Percentiles rank a stretch among this genome's conserved stretches.
Conservation (phyloP, 345 rosid species). For the Eucalyptus tenuipes region DNA sequence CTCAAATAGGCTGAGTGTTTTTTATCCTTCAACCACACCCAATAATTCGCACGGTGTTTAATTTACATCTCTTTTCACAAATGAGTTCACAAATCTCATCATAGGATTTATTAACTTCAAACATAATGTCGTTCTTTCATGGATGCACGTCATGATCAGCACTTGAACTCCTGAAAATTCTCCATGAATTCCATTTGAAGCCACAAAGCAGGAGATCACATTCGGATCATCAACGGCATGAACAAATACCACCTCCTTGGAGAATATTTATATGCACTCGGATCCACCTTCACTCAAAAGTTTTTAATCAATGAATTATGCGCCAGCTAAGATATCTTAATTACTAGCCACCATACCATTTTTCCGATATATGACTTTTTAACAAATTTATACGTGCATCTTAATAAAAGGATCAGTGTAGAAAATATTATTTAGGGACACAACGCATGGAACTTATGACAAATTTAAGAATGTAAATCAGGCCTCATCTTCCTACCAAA, state of each 20-base stretch:
- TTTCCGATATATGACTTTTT: background rate
- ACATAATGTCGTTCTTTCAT: accelerated
- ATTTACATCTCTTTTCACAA: background rate
- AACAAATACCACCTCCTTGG: background rate
- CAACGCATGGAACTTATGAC: background rate
- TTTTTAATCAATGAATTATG: too few relatives aligned
- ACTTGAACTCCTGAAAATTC: background rate
- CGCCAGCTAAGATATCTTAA: background rate
- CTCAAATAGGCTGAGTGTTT: background rate
- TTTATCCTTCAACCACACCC: background rate
- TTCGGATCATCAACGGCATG: background rate
- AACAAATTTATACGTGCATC: background rate
- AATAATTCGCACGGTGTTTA: too few relatives aligned
- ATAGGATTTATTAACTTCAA: background rate
- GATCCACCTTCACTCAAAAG: background rate
- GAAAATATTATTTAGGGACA: background rate
- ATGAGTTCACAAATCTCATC: background rate
- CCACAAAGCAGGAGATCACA: background rate
- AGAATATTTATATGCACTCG: background rate
- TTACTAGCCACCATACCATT: too few relatives aligned
- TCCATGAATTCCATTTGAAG: background rate
- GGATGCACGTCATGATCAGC: background rate
- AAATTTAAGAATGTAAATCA: background rate
- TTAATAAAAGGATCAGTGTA: background rate
- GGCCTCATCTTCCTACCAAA: background rate